Evolutionary conservation across 1,284 basidiomycete species (phyloP), one percentile per base, ranked within the genome.

Genomic region (Cystobasidiaceae sp.): DNA sequence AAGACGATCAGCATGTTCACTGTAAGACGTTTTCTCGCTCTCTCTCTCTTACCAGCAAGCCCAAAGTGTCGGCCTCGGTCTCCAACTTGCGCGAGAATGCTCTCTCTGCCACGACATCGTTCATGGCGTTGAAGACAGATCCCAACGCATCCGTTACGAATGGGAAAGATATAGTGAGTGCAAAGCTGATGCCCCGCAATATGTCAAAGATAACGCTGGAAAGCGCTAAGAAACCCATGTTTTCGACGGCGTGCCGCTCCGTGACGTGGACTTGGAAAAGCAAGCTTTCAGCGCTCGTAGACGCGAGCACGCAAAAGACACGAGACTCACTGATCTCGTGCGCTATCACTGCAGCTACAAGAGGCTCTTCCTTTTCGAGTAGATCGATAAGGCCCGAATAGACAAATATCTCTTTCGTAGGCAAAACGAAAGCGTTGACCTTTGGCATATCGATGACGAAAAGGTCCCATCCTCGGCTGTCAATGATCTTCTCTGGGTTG

Each of bases 1-100:
- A 30, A 33, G 13, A 30, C 15, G 8, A 17, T 17, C 23, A 21
- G n/a, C 11, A n/a, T 21, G 13, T 39, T 19, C 15, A 41, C 19
- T 23, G 32, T 52, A 33, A 19, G 37, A 32, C 25, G 15, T 21
- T 17, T n/a, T 21, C 50, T n/a, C 7, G 23, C 4, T 8, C 6
- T n/a, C n/a, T n/a, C 25, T 15, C 25, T 70, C 76, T 62, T 56
- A 80, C 78, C 62, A 79, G 74, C 13, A 82, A 71, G 2, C 81
- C 81, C 1, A 82, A 76, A 9, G 76, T 71, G 63, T 82, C 81
- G 1, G 81, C 81, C 69, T 82, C 81, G 69, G 76, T 76, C 69
- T 82, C 81, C 17, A 82, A 71, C 71, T 81, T 81, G 39, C 80
- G 75, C 25, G 79, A 80, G 68, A 79, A 82, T 1, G 81, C 80